Evolutionary conservation across 1,284 basidiomycete species (phyloP).

Genomic region (Abortiporus biennis): DNA sequence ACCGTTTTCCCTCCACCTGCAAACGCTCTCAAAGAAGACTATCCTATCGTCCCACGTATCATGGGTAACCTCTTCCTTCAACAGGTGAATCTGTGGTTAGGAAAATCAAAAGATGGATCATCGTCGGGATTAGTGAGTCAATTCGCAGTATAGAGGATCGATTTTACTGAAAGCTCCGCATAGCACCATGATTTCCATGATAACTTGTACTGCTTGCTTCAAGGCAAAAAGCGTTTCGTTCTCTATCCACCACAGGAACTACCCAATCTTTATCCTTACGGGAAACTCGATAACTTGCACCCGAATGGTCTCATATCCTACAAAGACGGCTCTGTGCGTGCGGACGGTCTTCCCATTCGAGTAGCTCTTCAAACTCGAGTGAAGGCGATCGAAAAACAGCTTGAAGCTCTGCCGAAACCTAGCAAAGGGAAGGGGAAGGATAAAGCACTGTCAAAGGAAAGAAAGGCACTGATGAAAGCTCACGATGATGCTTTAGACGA

Average conservation of each 20-base stretch:
- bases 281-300: constrained; percentile 19
- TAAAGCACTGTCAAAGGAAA: constrained; percentile 14
- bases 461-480: constrained; percentile 18
- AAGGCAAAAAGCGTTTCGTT: constrained; percentile 27
- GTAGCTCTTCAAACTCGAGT: constrained; percentile 21
- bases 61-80: constrained; percentile 27
- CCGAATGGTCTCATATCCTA: constrained; percentile 27
- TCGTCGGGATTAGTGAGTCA: constrained; percentile 25
- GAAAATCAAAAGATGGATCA: constrained; percentile 23
- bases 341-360: constrained; percentile 23
- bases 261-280: constrained; percentile 23
- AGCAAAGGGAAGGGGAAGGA: constrained; percentile 16
- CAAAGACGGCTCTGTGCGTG: constrained; percentile 20
- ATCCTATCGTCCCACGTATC: constrained; percentile 23
- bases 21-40: constrained; percentile 23
- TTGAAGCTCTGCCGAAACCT: constrained; percentile 15
- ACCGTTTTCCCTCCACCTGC: constrained; percentile 27
- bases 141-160: not conserved
- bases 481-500: constrained; percentile 23
- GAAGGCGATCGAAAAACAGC: constrained; percentile 19
- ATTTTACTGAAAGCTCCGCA: not conserved
- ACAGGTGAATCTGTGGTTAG: constrained; percentile 29
- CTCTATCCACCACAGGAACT: constrained; percentile 25
- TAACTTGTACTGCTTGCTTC: constrained; percentile 28
- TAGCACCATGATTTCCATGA: constrained; percentile 31